Base-by-base conservation (phyloP, 768 basidiomycete species). In the Hygrophorus russula region DNA sequence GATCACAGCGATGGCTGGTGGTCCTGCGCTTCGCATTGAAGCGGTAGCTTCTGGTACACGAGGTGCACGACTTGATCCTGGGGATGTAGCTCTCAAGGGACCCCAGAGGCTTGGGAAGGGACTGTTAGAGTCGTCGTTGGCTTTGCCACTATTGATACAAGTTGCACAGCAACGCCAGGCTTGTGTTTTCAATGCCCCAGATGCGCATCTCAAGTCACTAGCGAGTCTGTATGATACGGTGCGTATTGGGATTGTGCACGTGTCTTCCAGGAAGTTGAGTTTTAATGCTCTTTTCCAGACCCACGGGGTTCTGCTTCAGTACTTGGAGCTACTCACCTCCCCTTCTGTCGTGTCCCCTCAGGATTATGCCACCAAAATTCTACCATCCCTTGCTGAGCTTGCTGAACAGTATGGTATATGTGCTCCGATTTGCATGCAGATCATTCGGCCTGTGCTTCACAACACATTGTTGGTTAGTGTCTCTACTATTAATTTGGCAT, bases 231-330 rank as follows among this genome's bases (percentile, higher is more conserved):
- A 84, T 57, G 96, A 99, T 61, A 76, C 80, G 43, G 94, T 93
- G 56, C 56, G 88, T 72, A 13, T 29, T 8, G 12, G 5, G 20
- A 31, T 27, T 3, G 8, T 27, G 17, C 13, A 36, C 9, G 45
- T 18, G 32, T 24, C 36, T 29, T 5, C 45, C 46, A 56, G 44
- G 55, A 46, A 39, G 45, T 44, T 46, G 20, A 28, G 14, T 14
- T 34, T 46, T 15, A n/a, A n/a, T 39, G 10, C 24, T 36, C 28
- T 7, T 32, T 27, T 34, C 34, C 60, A 96, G 92, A 88, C 80
- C 6, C 92, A 97, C 49, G 91, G 86, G 3, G 86, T 94, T 20
- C 68, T 98, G 34, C 68, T 92, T 41, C 96, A 98, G 69, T 96
- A 91, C 59, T 61, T 92, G 45, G 93, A 96, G 47, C 72, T 97